phyloP scores from a whole-genome alignment of 225 moss, liverwort and hornwort genomes.

The Marchantia paleacea region DNA sequence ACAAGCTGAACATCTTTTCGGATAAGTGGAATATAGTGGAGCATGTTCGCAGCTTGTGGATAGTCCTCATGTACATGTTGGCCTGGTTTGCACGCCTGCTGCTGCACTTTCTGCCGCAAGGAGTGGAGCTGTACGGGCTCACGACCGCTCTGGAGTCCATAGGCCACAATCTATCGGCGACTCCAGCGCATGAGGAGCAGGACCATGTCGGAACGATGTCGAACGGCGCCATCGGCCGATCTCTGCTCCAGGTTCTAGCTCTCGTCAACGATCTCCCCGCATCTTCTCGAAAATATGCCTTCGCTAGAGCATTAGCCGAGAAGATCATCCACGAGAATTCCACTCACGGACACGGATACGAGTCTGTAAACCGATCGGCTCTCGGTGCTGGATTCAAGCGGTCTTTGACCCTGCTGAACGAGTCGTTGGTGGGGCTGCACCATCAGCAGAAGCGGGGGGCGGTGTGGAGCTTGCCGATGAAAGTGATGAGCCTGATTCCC shows the following conservation, averaged over 20 bases:
- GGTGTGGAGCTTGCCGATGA: constrained; percentile 30
- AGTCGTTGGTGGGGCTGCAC: constrained; percentile 45
- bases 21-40: constrained; percentile 40
- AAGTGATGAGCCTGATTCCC: constrained; percentile 28
- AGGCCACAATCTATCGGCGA: not conserved
- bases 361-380: constrained; percentile 54
- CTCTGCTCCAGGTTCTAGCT: constrained; percentile 60
- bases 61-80: constrained; percentile 52
- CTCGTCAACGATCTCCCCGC: constrained; percentile 73
- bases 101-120: constrained; percentile 48
- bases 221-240: constrained; percentile 52
- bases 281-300: constrained; percentile 68
- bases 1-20: constrained; percentile 15
- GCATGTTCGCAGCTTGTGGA: constrained; percentile 31
- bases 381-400: constrained; percentile 62
- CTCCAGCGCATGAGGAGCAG: constrained; percentile 4
- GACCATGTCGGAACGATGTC: constrained; percentile 10
- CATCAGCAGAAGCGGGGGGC: constrained; percentile 21
- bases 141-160: constrained; percentile 18
- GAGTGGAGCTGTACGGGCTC: constrained; percentile 42
- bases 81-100: constrained; percentile 45
- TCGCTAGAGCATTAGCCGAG: constrained; percentile 60
- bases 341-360: constrained; percentile 54
- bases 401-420: constrained; percentile 57
- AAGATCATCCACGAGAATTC: constrained; percentile 69